Percentiles rank a stretch among this genome's conserved stretches.
Conservation (phyloP, 164 flowering plant genomes). For the Tetracentron sinense region DNA sequence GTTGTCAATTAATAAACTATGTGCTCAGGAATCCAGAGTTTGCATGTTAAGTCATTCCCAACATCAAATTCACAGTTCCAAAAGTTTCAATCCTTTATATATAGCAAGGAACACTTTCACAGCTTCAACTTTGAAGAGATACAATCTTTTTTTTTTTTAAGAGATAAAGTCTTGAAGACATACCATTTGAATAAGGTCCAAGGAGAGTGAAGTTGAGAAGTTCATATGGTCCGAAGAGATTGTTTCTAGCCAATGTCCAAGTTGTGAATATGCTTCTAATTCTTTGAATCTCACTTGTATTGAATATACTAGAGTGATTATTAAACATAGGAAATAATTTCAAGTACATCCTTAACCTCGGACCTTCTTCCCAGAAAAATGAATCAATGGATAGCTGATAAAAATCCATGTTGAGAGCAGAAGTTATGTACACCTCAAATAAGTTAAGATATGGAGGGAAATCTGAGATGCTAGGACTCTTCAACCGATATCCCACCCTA, state of each 20-base stretch:
- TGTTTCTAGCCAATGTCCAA: constrained; percentile 55
- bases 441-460: constrained; percentile 39
- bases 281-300: constrained; percentile 57
- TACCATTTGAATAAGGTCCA: constrained; percentile 55
- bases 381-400: constrained; percentile 51
- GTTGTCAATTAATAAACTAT: too few relatives aligned
- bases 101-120: background rate
- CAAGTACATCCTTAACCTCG: constrained; percentile 63
- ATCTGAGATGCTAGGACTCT: constrained; percentile 78
- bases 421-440: constrained; percentile 48
- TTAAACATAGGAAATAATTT: constrained; percentile 57
- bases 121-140: background rate
- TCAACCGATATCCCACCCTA: constrained; percentile 70
- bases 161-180: constrained; percentile 15
- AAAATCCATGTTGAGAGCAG: constrained; percentile 44
- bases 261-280: constrained; percentile 54
- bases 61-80: too few relatives aligned
- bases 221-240: constrained; percentile 82
- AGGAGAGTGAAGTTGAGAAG: constrained; percentile 55
- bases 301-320: constrained; percentile 33
- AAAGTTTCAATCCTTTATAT: too few relatives aligned
- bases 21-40: too few relatives aligned
- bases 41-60: too few relatives aligned
- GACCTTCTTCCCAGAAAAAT: constrained; percentile 61
- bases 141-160: background rate